Percentiles rank a stretch among this genome's conserved stretches.
These are phyloP conservation scores for Tricholoma hemisulphureum DNA, from an alignment of 768 basidiomycete species.

Conservation along the genomic window DNA sequence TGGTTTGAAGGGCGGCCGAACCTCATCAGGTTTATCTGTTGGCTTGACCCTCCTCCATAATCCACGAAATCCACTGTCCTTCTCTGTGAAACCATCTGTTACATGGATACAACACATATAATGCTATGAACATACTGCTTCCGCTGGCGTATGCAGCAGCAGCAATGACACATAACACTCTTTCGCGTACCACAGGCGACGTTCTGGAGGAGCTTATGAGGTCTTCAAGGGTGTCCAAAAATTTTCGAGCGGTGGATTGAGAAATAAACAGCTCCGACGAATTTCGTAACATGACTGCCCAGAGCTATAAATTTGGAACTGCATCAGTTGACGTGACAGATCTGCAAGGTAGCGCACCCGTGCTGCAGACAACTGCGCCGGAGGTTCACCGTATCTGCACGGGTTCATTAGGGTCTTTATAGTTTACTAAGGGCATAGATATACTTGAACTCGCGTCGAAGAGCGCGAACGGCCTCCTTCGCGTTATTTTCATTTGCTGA, in stretches of 20 bases:
- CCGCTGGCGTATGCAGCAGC: constrained; percentile 75
- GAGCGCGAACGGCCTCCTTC: constrained; percentile 80
- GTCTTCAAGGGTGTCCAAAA: constrained; percentile 76
- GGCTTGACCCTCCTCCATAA: constrained; percentile 84
- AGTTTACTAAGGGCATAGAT: constrained; percentile 4
- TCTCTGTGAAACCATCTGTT: constrained; percentile 18
- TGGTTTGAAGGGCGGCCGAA: constrained; percentile 25
- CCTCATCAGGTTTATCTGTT: constrained; percentile 77
- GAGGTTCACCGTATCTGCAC: constrained; percentile 68
- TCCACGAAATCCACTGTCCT: constrained; percentile 55
- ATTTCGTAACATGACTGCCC: constrained; percentile 90
- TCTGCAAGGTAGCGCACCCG: constrained; percentile 45
- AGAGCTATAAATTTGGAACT: constrained; percentile 50
- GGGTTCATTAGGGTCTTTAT: not conserved
- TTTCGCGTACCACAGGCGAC: constrained; percentile 76
- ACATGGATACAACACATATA: not conserved
- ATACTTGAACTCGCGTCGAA: constrained; percentile 84
- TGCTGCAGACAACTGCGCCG: constrained; percentile 74
- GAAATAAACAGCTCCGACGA: constrained; percentile 68
- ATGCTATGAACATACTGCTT: constrained; percentile 32
- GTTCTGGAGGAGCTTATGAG: constrained; percentile 61
- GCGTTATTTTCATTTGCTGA: constrained; percentile 69
- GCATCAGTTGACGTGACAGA: constrained; percentile 3
- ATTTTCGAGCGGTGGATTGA: constrained; percentile 72
- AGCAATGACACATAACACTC: constrained; percentile 77